Base-by-base conservation (phyloP, 164 flowering plant genomes). In the Vitis cinerea region DNA sequence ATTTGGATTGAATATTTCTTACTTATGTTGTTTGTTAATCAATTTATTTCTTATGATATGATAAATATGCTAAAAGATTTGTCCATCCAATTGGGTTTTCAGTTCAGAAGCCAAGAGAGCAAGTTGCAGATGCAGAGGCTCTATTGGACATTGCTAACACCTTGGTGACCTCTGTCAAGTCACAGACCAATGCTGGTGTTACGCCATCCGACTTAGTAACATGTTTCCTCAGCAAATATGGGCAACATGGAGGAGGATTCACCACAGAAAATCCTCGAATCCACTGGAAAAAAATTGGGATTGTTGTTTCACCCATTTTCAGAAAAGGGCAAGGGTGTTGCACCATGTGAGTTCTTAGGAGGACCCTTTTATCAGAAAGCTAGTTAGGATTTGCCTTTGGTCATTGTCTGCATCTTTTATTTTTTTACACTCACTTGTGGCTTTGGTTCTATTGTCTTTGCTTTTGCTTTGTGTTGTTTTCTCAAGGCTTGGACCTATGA, bases 51-150 rank as follows among this genome's bases (percentile, higher is more conserved):
- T 29, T 29, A 6, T 15, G 14, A 59, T 48, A 17, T n/a, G 5
- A 16, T 1, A 8, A 53, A 57, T 10, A 53, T 16, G 9, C 10
- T 23, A 17, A 44, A 17, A n/a, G 8, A 49, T 16, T 50, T 68
- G 15, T 19, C 50, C 44, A 37, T 10, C 47, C 19, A 31, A 12
- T 48, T 62, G 30, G 66, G 15, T 69, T 51, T 79, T 69, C 84
- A 93, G 99, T 95, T 69, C 83, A 81, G 71, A 90, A 87, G 69
- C 98, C 99, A 8, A 84, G 97, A 67, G 99, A 95, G 60, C 99
- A 95, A 75, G 92, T 95, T 58, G 95, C 94, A 13, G 99, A 95
- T 82, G 98, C 98, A n/a, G 94, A 93, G 74, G 91, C 96, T 8
- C 78, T 95, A 14, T 73, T 90, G 61, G 96, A 86, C 69, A 83